phyloP scores from a whole-genome alignment of 495 filamentous ascomycete genomes.

The Xylaria scruposa region DNA sequence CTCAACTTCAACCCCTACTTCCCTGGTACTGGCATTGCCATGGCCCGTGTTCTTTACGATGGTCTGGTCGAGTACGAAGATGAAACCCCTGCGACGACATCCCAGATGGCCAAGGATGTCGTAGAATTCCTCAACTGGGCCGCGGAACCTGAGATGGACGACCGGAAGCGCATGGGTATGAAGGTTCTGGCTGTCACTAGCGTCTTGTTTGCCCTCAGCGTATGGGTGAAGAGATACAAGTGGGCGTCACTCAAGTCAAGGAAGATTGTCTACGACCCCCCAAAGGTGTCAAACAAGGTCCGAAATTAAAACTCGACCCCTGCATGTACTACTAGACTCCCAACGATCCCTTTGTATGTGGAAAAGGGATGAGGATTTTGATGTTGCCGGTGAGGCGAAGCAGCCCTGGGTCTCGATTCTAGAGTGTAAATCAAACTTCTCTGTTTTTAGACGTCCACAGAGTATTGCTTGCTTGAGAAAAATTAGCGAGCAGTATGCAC shows the following conservation, averaged over 20 bases:
- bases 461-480: constrained; percentile 13
- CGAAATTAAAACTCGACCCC: constrained; percentile 45
- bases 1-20: constrained; percentile 99
- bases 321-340: constrained; percentile 54
- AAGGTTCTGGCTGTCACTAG: constrained; percentile 83
- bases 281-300: constrained; percentile 50
- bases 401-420: constrained; percentile 39
- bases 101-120: constrained; percentile 99
- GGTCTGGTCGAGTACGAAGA: constrained; percentile 99
- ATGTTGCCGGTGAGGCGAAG: constrained; percentile 32
- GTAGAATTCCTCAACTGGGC: constrained; percentile 99
- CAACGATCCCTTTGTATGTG: constrained; percentile 45
- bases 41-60: constrained; percentile 98
- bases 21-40: constrained; percentile 97
- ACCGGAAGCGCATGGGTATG: constrained; percentile 98
- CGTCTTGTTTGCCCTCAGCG: constrained; percentile 81
- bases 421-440: constrained; percentile 46
- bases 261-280: constrained; percentile 87
- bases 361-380: constrained; percentile 42
- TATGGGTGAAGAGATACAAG: constrained; percentile 99
- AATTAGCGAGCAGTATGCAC: constrained; percentile 18
- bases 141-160: constrained; percentile 98
- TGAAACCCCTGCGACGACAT: constrained; percentile 88
- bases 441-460: constrained; percentile 40
- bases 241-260: constrained; percentile 95